Percentiles rank a stretch among this genome's conserved stretches.
Conservation (phyloP, 345 rosid species). For the Citrus inodora region DNA sequence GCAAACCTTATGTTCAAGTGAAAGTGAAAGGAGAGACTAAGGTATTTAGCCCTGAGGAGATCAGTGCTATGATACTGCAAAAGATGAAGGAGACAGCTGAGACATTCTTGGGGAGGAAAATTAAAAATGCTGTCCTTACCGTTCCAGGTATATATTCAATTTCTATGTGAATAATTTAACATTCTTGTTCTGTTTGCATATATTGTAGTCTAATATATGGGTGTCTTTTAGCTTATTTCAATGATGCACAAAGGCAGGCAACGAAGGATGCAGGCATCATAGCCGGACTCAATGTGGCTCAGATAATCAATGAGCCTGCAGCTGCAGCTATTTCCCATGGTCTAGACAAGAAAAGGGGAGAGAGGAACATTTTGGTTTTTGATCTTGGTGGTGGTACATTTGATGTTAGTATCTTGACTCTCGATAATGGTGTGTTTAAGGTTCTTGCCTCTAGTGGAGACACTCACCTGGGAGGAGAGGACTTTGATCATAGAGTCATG, state of each 20-base stretch:
- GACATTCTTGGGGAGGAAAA: conserved; percentile 45
- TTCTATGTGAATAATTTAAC: background rate
- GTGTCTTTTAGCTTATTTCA: conserved; percentile 30
- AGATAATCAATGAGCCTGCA: no score
- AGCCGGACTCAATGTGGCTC: conserved; percentile 9
- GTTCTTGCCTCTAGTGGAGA: conserved; percentile 54
- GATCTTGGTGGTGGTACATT: no score
- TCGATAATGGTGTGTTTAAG: conserved; percentile 47
- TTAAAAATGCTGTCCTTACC: conserved; percentile 51
- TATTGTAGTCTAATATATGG: background rate
- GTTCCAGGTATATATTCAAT: conserved; percentile 35
- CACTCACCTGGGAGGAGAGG: conserved; percentile 56
- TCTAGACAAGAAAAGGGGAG: no score
- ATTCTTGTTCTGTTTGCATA: background rate
- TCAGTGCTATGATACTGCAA: conserved; percentile 51
- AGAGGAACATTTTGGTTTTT: no score
- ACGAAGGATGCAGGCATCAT: conserved; percentile 31
- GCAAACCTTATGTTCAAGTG: conserved; percentile 33
- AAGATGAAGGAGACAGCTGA: conserved; percentile 18
- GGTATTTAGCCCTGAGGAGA: conserved; percentile 61
- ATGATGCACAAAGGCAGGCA: conserved; percentile 39
- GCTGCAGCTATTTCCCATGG: no score
- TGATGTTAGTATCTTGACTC: conserved; percentile 44
- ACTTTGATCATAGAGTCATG: conserved; percentile 14
- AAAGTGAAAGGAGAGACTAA: conserved; percentile 45